A percentile compares a stretch with the other conserved stretches of the same genome.
phyloP scores from a whole-genome alignment of 2,329 filamentous ascomycete genomes.

The Colletotrichum incanum region DNA sequence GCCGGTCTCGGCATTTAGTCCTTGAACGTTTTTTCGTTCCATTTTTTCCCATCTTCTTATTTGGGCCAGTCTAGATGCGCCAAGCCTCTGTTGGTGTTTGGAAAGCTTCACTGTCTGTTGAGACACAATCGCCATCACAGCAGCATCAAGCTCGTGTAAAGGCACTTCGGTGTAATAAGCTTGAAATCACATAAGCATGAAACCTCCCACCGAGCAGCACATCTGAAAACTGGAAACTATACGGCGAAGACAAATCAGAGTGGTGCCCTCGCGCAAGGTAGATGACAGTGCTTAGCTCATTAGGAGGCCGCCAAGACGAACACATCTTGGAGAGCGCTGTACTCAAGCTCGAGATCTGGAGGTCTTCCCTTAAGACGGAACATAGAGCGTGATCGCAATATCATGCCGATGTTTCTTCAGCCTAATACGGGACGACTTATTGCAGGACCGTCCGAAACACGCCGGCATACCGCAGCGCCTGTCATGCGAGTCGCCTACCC shows the following conservation, averaged over 20 bases:
- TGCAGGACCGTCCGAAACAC: slow-evolving; percentile 16
- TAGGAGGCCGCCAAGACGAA: slow-evolving; percentile 1
- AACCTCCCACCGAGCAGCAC: not conserved
- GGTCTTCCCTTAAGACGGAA: slow-evolving; percentile 2
- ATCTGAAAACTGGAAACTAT: not conserved
- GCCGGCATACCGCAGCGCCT: not conserved
- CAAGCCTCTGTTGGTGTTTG: too few relatives aligned
- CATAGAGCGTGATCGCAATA: not conserved
- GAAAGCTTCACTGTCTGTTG: not conserved
- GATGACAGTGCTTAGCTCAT: slow-evolving; percentile 10
- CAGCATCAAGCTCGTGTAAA: not conserved
- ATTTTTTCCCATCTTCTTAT: not conserved
- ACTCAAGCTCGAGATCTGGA: slow-evolving; percentile 8
- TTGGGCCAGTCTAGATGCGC: not conserved
- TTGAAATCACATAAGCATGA: not conserved
- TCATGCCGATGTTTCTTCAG: slow-evolving; percentile 10
- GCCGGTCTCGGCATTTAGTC: not conserved
- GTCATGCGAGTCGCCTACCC: not conserved
- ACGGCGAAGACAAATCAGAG: not conserved
- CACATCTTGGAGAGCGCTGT: slow-evolving; percentile 8
- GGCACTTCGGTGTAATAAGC: not conserved
- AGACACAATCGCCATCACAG: too few relatives aligned
- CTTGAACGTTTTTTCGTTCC: not conserved
- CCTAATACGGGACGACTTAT: not conserved
- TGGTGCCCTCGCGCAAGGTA: slow-evolving; percentile 3